Base-by-base conservation (phyloP, 805 yeast genomes). In the Starmerella powellii region DNA sequence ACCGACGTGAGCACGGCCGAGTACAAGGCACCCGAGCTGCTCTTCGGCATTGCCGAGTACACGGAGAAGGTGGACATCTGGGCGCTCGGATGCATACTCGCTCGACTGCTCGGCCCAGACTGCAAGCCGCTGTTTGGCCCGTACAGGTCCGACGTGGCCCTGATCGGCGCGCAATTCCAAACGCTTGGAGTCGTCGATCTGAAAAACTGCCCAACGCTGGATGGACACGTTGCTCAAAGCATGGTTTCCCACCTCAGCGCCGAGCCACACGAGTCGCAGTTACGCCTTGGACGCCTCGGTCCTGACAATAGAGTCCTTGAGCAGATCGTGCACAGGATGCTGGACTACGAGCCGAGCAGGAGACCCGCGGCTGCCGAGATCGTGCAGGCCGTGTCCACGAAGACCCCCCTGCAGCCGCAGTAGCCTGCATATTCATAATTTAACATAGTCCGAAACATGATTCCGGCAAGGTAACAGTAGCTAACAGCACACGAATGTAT, bases 21-120 rank as follows among this genome's bases (percentile, higher is more conserved):
- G 27, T 84, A 73, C 60, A 76, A 80, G 46, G 77, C 91, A 0
- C 88, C 93, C 0, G 94, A 83, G 54, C 60, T 80, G 36, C 63
- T 82, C 32, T 69, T 80, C 38, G 81, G 83, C 0, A 60, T 71
- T n/a, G 47, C 63, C 1, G 63, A 66, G 45, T 83, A 83, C 54
- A 61, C 69, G 2, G 57, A 55, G 29, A 73, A 67, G 31, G 63
- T 82, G 8, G 94, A 83, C 52, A 64, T 80, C 13, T 83, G 94
- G 94, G 64, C 81, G 1, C 56, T 73, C 16, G 93, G 84, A 0
- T 70, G 84, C 10, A 53, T 81, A 2, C 51, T 77, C 37, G 72
- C 78, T n/a, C 57, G 70, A 34, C 49, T 84, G 24, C 69, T 70
- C 48, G 61, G 74, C 24, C 26, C 44, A 1, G 57, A 67, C 43